Conservation (phyloP, 1,284 basidiomycete genomes). For the Malassezia sp. region DNA sequence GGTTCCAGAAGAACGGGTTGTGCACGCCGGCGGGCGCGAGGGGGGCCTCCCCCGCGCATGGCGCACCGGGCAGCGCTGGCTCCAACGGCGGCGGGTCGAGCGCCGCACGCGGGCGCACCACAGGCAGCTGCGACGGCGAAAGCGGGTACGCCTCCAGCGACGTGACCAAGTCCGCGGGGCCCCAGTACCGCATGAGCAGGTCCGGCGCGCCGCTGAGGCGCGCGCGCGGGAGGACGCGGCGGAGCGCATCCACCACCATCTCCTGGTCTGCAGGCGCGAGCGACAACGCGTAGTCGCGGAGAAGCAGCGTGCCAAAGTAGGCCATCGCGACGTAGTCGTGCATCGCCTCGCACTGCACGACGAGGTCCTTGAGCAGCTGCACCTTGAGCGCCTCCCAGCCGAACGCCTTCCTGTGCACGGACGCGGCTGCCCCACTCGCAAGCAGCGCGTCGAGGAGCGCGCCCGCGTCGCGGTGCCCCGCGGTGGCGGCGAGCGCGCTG, state of each 20-base stretch:
- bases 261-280: slow-evolving; percentile 33
- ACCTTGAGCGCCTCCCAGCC: slow-evolving; percentile 91
- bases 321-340: slow-evolving; percentile 56
- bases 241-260: slow-evolving; percentile 30
- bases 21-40: slow-evolving; percentile 17
- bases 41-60: slow-evolving; percentile 3
- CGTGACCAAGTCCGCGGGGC: slow-evolving; percentile 55
- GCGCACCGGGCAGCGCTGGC: neutral
- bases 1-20: slow-evolving; percentile 29
- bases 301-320: slow-evolving; percentile 24
- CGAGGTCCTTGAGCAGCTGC: slow-evolving; percentile 76
- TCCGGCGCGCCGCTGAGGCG: slow-evolving; percentile 25
- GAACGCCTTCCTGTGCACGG: slow-evolving; percentile 48
- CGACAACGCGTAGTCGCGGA: slow-evolving; percentile 21
- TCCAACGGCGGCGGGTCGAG: neutral
- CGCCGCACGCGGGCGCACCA: slow-evolving; percentile 18
- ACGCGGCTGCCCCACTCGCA: neutral
- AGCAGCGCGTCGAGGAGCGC: slow-evolving; percentile 8
- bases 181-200: slow-evolving; percentile 45
- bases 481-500: neutral
- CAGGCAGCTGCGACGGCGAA: slow-evolving; percentile 63
- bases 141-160: slow-evolving; percentile 67
- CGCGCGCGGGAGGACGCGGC: slow-evolving; percentile 35
- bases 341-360: slow-evolving; percentile 77
- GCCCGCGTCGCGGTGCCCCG: neutral